Base-by-base conservation (phyloP, 371 early-diverging fungal species). In the Syncephalastrum racemosum region DNA sequence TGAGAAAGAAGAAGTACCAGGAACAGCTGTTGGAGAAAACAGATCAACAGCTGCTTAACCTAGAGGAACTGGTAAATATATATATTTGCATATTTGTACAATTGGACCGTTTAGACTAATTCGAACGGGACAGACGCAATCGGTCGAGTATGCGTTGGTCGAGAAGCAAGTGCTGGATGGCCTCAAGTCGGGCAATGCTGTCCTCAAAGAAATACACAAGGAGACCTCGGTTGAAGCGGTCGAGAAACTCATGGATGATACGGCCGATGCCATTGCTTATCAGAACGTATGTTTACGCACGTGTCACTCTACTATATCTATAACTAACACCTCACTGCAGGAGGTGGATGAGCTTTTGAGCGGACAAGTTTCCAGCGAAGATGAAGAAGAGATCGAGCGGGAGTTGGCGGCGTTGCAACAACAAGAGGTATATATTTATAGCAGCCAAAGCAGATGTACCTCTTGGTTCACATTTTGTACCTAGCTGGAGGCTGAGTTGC, bases 1-100 rank as follows among this genome's bases (percentile, higher is more conserved):
- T 98, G 15, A 86, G 89, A 64, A 94, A 95, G 78, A 96, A 95
- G 67, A 96, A 96, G 70, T 96, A 94, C 64, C 97, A 98, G 68
- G 90, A 95, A 61, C 86, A 86, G 50, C 76, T 96, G 53, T 70
- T 96, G 16, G 82, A 81, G 47, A 87, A 91, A 68, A 90, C 95
- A 1, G 90, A 90, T 51, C 78, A 85, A 31, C 97, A 98, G 71
- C 79, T 98, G 44, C 62, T 90, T 50, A 96, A 84, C 47, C 68
- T 98, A 23, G 95, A 96, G 70, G 90, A 94, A 60, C 76, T 98
- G 79, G 92, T 89, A 76, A 57, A 40, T n/a, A 40, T 2, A 18
- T 16, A 20, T 47, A 31, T 7, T n/a, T n/a, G n/a, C 1, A 42
- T 50, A n/a, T 4, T 22, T 43, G 19, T 50, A 48, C n/a, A n/a